Base-by-base conservation (phyloP, 495 filamentous ascomycete genomes). In the Choiromyces venosus region DNA sequence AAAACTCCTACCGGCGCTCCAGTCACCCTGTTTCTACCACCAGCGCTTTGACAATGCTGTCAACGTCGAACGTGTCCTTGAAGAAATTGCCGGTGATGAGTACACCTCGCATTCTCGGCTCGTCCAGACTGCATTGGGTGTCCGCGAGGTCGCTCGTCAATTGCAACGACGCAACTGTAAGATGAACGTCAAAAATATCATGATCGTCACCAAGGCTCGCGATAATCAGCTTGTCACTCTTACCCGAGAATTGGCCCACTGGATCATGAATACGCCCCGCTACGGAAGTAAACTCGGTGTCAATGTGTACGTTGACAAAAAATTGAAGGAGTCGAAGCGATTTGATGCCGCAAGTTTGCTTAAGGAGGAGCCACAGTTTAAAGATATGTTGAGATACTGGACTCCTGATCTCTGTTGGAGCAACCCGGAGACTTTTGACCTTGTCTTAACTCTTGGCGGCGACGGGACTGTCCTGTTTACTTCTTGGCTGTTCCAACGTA, bases 21-120 rank as follows among this genome's bases (percentile, higher is more conserved):
- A 94, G 80, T 96, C 92, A 46, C 95, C 95, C 0, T 98, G 96
- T 83, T 98, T 94, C 83, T 98, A 97, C 86, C 95, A 99, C 83
- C 91, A 94, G 83, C 88, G 93, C 56, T 98, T 99, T 81, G 95
- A 97, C 72, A 92, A 96, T 81, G 93, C 93, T 10, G 92, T 99
- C 74, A 93, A 99, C 82, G 91, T 97, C 64, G 92, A 96, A 71
- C 96, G 91, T 81, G 93, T 99, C 3, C 86, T 99, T 1, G 95
- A 98, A 82, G 95, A 99, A 84, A 96, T 98, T 66, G 84, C 86
- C 8, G 92, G 91, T 68, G 93, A 97, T 82, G 93, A 97, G 74
- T 93, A 87, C 84, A 88, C 96, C 81, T 96, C 92, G 25, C 96
- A 97, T 83, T 96, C 92, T 4, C 89, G 93, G 37, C 86, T 99